Base-by-base conservation (phyloP, 176 grass and related monocot genomes). In the Ananas comosus region DNA sequence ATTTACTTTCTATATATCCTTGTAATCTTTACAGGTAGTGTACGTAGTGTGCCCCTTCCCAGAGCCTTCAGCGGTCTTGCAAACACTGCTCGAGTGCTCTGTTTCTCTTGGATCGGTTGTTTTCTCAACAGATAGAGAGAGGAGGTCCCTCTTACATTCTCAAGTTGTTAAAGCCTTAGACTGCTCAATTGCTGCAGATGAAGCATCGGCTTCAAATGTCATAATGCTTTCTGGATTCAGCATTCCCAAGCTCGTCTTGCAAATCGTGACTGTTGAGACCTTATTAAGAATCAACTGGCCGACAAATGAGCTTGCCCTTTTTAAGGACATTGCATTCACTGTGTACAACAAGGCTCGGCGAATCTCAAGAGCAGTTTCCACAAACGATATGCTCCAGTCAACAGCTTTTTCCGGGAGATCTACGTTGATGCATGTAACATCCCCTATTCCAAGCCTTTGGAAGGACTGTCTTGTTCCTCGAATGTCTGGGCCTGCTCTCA, bases 311-410 rank as follows among this genome's bases (percentile, higher is more conserved):
- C 86, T 90, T 78, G 68, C 84, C 67, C 69, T 90, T 85, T 85
- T 99, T 65, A 99, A 93, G 74, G 94, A 99, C 65, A 99, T 99
- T 51, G 94, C 89, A 58, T 99, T 99, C 74, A 99, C 94, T 68
- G 87, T 99, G 25, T 93, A 99, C 66, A 93, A 90, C 64, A 99
- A 99, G 80, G 83, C 87, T 68, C 79, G 94, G 42, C 87, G 94
- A 58, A 83, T 99, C 6, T 83, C 88, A 49, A 65, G 81, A 66
- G 47, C 81, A 19, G 50, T 88, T 74, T 78, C 81, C 65, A 79
- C 72, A 19, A 78, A 33, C 57, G 94, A 99, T 72, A 87, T 85
- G 74, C 84, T 99, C 69, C 94, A 93, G 69, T 83, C 85, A 64
- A 63, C 84, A 58, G 79, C 77, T 77, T 92, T 88, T 72, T 74